phyloP scores from a whole-genome alignment of 192 early-diverging fungal species.

The Diversispora eburnea region DNA sequence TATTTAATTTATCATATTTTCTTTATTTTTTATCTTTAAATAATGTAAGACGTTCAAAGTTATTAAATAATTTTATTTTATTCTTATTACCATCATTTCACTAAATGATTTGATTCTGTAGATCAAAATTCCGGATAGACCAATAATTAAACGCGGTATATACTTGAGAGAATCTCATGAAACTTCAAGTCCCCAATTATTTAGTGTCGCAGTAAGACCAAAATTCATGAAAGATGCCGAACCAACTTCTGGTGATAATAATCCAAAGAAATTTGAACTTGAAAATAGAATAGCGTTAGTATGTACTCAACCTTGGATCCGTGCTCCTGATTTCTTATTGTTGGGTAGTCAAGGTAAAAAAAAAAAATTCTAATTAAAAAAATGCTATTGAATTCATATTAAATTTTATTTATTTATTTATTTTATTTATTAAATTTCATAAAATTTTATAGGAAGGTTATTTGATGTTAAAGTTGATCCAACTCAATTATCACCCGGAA shows the following conservation, averaged over 20 bases:
- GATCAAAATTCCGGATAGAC: constrained; percentile 33
- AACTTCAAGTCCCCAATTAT: constrained; percentile 55
- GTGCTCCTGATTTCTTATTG: constrained; percentile 68
- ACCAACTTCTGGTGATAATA: constrained; percentile 53
- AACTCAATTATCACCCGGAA: constrained; percentile 67
- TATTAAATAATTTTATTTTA: background rate
- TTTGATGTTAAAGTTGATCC: constrained; percentile 82
- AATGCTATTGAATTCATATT: background rate
- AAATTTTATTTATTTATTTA: constrained; percentile 6
- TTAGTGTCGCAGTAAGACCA: constrained; percentile 54
- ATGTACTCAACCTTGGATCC: constrained; percentile 73
- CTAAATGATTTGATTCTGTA: constrained; percentile 15
- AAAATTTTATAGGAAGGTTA: constrained; percentile 34
- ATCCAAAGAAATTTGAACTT: constrained; percentile 63
- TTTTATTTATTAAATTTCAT: constrained; percentile 12
- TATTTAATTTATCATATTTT: constrained; percentile 2
- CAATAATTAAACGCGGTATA: constrained; percentile 66
- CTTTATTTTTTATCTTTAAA: constrained; percentile 15
- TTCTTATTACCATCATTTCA: background rate
- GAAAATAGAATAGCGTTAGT: constrained; percentile 75
- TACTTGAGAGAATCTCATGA: constrained; percentile 81
- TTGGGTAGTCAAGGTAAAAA: constrained; percentile 56
- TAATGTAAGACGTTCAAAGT: background rate
- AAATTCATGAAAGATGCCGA: constrained; percentile 63
- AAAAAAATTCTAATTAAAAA: background rate